These are phyloP conservation scores for Telfairia occidentalis DNA, from an alignment of 331 rosid species.

Conservation along the genomic window DNA sequence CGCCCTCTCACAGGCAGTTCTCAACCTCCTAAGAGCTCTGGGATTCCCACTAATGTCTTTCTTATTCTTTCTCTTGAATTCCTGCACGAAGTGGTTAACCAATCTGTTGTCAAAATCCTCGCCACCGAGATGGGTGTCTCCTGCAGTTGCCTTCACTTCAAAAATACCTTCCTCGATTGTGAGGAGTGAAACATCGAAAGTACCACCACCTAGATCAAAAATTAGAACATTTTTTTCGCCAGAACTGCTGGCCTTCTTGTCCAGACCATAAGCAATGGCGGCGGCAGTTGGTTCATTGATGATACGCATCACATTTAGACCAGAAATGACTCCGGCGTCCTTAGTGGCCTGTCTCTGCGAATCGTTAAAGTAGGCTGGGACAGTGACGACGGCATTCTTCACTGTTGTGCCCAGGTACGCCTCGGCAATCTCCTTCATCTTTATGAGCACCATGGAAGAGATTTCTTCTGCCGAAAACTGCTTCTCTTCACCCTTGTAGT, in stretches of 20 bases:
- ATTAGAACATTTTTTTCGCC: slow-evolving; percentile 17
- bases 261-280: slow-evolving; percentile 18
- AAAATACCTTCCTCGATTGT: slow-evolving; percentile 16
- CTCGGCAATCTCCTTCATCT: slow-evolving; percentile 19
- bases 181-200: slow-evolving; percentile 16
- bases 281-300: slow-evolving; percentile 19
- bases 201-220: slow-evolving; percentile 18
- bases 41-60: slow-evolving; percentile 17
- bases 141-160: slow-evolving; percentile 17
- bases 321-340: slow-evolving; percentile 14
- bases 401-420: slow-evolving; percentile 11
- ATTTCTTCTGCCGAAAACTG: slow-evolving; percentile 16
- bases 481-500: slow-evolving; percentile 18
- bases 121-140: slow-evolving; percentile 18
- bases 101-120: slow-evolving; percentile 17
- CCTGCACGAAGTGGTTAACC: slow-evolving; percentile 18
- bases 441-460: slow-evolving; percentile 15
- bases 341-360: slow-evolving; percentile 15
- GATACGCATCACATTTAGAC: slow-evolving; percentile 18
- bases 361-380: slow-evolving; percentile 18
- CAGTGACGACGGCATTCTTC: slow-evolving; percentile 19
- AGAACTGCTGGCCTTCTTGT: slow-evolving; percentile 3
- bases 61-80: slow-evolving; percentile 17
- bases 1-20: slow-evolving; percentile 16
- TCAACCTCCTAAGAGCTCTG: slow-evolving; percentile 13